Evolutionary conservation across 2,329 filamentous ascomycete species (phyloP), one percentile per base, ranked within the genome.

Genomic region (Nothophoma quercina): DNA sequence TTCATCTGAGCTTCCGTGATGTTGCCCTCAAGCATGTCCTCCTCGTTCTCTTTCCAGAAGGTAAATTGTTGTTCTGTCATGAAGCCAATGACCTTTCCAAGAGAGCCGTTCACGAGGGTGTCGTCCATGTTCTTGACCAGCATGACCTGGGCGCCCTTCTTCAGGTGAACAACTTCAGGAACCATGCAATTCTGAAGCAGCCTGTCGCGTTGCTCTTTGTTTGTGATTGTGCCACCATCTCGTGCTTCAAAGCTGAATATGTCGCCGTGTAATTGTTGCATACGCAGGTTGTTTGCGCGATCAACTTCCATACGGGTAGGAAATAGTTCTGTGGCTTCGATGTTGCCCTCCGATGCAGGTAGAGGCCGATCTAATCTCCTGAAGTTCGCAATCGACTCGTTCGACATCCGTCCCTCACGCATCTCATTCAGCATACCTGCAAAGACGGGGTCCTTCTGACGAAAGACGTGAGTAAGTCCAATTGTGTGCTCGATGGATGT

Each of bases 111-210:
- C 62, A 98, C 95, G 0, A 99, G 82, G 0, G 85, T 88, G 30
- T 96, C 91, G 68, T 99, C 95, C 77, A 98, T 88, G 65, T 99
- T 99, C 75, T 99, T 99, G 81, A 99, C 97, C n/a, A 99, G 80
- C 95, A 99, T 99, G 35, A 99, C 96, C 71, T 99, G 96, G 0
- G 95, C 91, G 8, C 92, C 91, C 58, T 95, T 88, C 74, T 97
- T 98, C 23, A 99, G 77, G 26, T 89, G 85, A 16, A 99, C 84
- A 0, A 76, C 70, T 63, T 88, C 88, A 0, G 95, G 93, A 0
- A 95, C 93, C 90, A 99, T 97, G 85, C 96, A 96, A 68, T 93
- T 96, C 5, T 84, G 75, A 5, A 99, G 79, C 0, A 98, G 75
- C 68, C 87, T 93, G 36, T 96, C 91, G 25, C 90, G 87, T 29